Conservation (phyloP, 2,329 filamentous ascomycete genomes). For the Ophiostoma sp. region DNA sequence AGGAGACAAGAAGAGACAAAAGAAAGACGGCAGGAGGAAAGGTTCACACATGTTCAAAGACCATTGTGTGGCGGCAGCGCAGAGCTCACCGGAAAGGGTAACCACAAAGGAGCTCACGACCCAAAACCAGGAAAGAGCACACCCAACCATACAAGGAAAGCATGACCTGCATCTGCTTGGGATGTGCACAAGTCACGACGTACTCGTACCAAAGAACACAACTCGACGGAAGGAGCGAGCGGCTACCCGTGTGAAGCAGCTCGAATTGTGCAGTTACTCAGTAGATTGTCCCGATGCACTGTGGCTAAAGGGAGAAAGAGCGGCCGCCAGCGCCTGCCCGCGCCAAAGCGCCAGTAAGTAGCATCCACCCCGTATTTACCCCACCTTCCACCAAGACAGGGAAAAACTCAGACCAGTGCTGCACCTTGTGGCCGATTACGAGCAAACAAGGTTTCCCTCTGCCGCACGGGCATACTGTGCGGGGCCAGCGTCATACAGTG, state of each 20-base stretch:
- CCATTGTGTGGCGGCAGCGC: not conserved
- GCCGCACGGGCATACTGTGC: conserved; percentile 3
- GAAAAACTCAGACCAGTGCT: conserved; percentile 6
- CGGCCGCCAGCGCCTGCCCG: conserved; percentile 2
- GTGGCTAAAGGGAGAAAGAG: not conserved
- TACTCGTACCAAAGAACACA: not conserved
- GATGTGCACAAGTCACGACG: not conserved
- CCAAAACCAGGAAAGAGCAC: not conserved
- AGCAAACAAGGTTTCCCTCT: conserved; percentile 9
- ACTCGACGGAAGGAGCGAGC: not conserved
- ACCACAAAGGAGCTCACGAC: not conserved
- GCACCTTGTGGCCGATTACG: conserved; percentile 13
- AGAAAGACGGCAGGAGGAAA: not conserved
- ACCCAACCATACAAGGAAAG: conserved; percentile 8
- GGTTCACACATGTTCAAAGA: not conserved
- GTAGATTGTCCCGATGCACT: not conserved
- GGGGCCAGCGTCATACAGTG: not conserved
- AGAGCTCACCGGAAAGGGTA: conserved; percentile 11
- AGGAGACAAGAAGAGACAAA: not conserved
- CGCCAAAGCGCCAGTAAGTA: not conserved
- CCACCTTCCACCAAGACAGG: conserved; percentile 12
- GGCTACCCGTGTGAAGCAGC: not conserved
- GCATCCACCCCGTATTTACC: conserved; percentile 24
- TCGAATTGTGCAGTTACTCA: not conserved
- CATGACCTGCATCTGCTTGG: not conserved